phyloP scores from a whole-genome alignment of 192 early-diverging fungal species.

The Chytriomyces confervae region DNA sequence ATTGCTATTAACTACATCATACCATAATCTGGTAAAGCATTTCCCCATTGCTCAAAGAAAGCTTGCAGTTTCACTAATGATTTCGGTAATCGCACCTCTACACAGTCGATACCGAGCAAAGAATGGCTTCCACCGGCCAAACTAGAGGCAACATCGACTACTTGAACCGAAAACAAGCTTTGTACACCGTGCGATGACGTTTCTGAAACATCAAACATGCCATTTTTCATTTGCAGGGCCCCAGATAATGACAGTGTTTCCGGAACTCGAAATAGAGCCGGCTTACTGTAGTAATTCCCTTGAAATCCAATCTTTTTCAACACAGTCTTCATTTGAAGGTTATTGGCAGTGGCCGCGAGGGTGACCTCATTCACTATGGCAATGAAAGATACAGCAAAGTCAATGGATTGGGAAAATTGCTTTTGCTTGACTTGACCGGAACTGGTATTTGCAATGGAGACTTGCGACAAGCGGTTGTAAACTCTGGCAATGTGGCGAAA shows the following conservation, averaged over 20 bases:
- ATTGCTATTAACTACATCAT: neutral
- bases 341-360: slow-evolving; percentile 24
- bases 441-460: neutral
- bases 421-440: too few relatives aligned
- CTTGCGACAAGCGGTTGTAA: slow-evolving; percentile 22
- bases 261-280: neutral
- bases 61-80: slow-evolving; percentile 75
- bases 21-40: slow-evolving; percentile 44
- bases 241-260: neutral
- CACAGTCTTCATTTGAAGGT: slow-evolving; percentile 23
- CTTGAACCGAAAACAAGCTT: slow-evolving; percentile 15
- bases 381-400: slow-evolving; percentile 18
- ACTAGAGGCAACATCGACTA: neutral
- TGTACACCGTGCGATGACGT: neutral
- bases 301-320: neutral
- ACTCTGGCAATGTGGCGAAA: slow-evolving; percentile 45
- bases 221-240: neutral
- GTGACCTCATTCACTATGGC: slow-evolving; percentile 12
- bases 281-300: slow-evolving; percentile 1
- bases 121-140: neutral
- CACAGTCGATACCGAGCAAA: slow-evolving; percentile 23
- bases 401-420: neutral
- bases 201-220: slow-evolving; percentile 14
- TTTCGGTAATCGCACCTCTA: slow-evolving; percentile 44
- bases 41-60: slow-evolving; percentile 80